These are phyloP conservation scores for Tolypocladium ophioglossoides DNA, from an alignment of 2,329 filamentous ascomycete species.

Conservation along the genomic window DNA sequence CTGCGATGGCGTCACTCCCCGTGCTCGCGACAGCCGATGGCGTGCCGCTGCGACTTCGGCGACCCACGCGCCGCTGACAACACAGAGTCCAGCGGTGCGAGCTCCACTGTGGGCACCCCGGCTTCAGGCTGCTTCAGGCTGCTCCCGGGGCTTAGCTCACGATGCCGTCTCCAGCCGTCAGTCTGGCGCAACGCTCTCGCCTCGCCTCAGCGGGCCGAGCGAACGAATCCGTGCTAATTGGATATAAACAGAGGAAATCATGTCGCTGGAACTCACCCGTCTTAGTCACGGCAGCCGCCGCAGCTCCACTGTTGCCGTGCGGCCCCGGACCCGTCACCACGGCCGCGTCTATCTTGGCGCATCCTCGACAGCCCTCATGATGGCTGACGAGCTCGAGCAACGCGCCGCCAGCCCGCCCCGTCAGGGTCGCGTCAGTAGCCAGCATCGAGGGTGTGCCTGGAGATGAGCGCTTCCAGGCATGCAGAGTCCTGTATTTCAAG, in stretches of 20 bases:
- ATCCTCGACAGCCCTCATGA: not conserved
- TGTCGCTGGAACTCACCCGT: not conserved
- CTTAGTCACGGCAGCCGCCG: not conserved
- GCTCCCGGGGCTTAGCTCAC: no score
- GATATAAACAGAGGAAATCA: not conserved
- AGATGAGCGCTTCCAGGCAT: not conserved
- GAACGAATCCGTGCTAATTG: not conserved
- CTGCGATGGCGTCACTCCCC: conserved; percentile 8
- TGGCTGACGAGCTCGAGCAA: not conserved
- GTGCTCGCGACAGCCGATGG: not conserved
- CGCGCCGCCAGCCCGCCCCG: not conserved
- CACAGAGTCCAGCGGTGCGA: not conserved
- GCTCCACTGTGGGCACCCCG: not conserved
- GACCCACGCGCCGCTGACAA: not conserved
- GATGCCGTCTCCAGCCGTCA: not conserved
- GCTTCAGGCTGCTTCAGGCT: no score
- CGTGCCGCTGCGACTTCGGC: conserved; percentile 2
- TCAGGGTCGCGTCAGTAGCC: not conserved
- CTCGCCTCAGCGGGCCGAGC: not conserved
- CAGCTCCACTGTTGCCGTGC: not conserved
- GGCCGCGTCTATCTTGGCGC: conserved; percentile 2
- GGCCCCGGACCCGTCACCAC: not conserved
- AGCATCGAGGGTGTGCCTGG: not conserved
- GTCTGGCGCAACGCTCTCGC: not conserved
- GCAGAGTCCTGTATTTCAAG: not conserved